phyloP scores from a whole-genome alignment of 495 filamentous ascomycete species.

The Cercophora samala region DNA sequence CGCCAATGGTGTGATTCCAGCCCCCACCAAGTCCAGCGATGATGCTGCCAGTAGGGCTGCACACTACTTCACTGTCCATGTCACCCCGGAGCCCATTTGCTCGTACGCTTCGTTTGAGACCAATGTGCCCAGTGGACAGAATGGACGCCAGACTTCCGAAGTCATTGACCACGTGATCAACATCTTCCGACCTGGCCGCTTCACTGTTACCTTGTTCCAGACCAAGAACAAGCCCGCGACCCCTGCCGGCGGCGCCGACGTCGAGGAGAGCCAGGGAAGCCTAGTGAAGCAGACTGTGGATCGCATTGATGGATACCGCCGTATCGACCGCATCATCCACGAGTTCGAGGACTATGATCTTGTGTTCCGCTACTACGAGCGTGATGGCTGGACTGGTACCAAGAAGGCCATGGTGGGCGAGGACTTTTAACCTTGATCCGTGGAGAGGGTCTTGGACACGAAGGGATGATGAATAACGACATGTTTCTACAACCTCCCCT shows the following conservation, averaged over 20 bases:
- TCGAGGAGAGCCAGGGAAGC: conserved; percentile 25
- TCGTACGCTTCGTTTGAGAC: conserved; percentile 99
- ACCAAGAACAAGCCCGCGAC: conserved; percentile 58
- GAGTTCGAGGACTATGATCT: conserved; percentile 97
- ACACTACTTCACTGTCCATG: conserved; percentile 98
- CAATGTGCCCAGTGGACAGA: conserved; percentile 89
- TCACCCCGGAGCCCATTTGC: conserved; percentile 95
- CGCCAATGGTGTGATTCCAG: conserved; percentile 93
- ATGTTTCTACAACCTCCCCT: not conserved
- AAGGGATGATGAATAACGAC: conserved; percentile 7
- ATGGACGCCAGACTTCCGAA: conserved; percentile 81
- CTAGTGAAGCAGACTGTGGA: conserved; percentile 69
- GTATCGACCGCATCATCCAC: conserved; percentile 93
- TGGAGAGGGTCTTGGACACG: not conserved
- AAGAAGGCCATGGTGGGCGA: conserved; percentile 69
- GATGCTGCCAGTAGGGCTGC: conserved; percentile 56
- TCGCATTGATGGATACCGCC: conserved; percentile 77
- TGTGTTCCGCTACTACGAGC: conserved; percentile 94
- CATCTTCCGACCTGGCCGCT: conserved; percentile 94
- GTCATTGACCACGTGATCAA: conserved; percentile 88
- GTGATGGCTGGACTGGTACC: conserved; percentile 79
- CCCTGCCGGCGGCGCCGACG: conserved; percentile 46
- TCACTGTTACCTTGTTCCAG: conserved; percentile 97
- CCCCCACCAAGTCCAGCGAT: conserved; percentile 50
- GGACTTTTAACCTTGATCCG: conserved; percentile 19